Evolutionary conservation across 768 basidiomycete genomes (phyloP).

Genomic region (Collybia sordida): DNA sequence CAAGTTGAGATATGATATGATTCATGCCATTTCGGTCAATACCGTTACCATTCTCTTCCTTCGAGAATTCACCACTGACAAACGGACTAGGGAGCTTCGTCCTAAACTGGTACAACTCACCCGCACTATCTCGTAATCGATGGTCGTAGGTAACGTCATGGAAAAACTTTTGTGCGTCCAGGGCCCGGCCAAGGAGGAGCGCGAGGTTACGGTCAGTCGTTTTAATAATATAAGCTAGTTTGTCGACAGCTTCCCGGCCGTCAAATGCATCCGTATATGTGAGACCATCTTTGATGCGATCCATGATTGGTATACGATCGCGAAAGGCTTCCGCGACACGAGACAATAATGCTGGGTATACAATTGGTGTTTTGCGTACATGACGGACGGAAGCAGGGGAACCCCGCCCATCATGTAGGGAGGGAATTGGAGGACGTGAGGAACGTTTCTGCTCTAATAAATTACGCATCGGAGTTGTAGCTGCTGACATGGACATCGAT

Average conservation of each 20-base stretch:
- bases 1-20: constrained; percentile 6
- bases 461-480: constrained; percentile 50
- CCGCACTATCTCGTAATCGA: constrained; percentile 82
- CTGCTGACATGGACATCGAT: constrained; percentile 73
- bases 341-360: constrained; percentile 96
- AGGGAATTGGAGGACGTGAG: constrained; percentile 32
- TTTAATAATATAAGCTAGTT: constrained; percentile 97
- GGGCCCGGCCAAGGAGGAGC: constrained; percentile 87
- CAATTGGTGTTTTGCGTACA: constrained; percentile 64
- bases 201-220: constrained; percentile 97
- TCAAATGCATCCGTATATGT: constrained; percentile 97
- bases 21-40: constrained; percentile 12
- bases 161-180: constrained; percentile 98
- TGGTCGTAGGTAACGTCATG: constrained; percentile 99
- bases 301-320: constrained; percentile 71
- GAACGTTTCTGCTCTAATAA: constrained; percentile 35
- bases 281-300: constrained; percentile 91
- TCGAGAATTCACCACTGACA: constrained; percentile 69
- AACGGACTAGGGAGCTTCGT: constrained; percentile 83
- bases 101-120: constrained; percentile 92
- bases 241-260: constrained; percentile 95
- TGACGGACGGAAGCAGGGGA: constrained; percentile 40
- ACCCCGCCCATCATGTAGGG: constrained; percentile 35
- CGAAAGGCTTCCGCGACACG: constrained; percentile 93
- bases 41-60: constrained; percentile 28